Evolutionary conservation across 495 filamentous ascomycete species (phyloP).

Genomic region (Thozetella sp.): DNA sequence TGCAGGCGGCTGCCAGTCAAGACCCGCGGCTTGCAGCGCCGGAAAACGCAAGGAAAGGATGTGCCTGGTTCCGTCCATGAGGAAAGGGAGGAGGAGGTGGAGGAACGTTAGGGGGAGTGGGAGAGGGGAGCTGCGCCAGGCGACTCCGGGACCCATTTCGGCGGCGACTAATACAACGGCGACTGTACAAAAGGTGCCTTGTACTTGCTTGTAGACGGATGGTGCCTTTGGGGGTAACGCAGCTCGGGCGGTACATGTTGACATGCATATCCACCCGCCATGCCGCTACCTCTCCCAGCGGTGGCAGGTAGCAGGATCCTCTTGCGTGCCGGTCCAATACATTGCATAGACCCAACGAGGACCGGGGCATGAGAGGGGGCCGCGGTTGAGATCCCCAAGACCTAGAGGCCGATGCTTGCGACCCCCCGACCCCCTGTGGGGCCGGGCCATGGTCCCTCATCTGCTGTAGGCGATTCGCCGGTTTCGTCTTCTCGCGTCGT

Average conservation of each 20-base stretch:
- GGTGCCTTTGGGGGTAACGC: conserved; percentile 7
- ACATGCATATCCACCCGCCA: conserved; percentile 38
- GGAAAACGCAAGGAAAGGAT: conserved; percentile 30
- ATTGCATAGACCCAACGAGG: conserved; percentile 32
- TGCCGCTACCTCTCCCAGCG: conserved; percentile 20
- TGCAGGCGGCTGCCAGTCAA: conserved; percentile 30
- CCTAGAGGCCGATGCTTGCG: conserved; percentile 7
- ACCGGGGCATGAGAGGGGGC: conserved; percentile 11
- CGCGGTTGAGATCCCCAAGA: not conserved
- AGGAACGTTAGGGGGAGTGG: conserved; percentile 8
- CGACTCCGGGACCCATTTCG: conserved; percentile 40
- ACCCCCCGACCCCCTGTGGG: conserved; percentile 12
- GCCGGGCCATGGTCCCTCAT: conserved; percentile 14
- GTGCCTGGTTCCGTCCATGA: conserved; percentile 30
- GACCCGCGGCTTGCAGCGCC: conserved; percentile 18
- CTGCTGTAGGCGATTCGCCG: conserved; percentile 28
- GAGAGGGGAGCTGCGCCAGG: conserved; percentile 12
- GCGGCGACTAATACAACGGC: conserved; percentile 56
- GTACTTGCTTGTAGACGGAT: conserved; percentile 26
- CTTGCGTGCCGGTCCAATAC: conserved; percentile 32
- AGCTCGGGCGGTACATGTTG: conserved; percentile 31
- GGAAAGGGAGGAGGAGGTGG: conserved; percentile 6
- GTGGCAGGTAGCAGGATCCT: conserved; percentile 24
- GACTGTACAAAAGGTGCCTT: conserved; percentile 24
- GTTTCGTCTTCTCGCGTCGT: conserved; percentile 10